Base-by-base conservation (phyloP, 2,329 filamentous ascomycete genomes). In the Aspergillus pseudoglaucus region DNA sequence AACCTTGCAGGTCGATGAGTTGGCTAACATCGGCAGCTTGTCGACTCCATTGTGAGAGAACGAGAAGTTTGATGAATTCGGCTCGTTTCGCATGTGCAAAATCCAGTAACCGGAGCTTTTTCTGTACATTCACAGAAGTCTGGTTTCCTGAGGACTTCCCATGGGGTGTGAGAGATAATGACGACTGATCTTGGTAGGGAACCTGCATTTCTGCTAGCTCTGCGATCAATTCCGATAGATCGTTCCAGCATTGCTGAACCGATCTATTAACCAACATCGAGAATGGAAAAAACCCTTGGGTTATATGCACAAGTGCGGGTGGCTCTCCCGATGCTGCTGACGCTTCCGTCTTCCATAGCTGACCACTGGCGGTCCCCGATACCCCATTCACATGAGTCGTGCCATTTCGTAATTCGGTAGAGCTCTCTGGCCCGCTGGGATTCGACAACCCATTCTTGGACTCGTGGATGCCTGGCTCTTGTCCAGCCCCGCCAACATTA, bases 11-110 rank as follows among this genome's bases (percentile, higher is more conserved):
- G 61, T 97, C 90, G 55, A 97, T 94, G 51, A 97, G 77, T 67
- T 86, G 89, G 71, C 85, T 87, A 57, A 97, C 87, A 57, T 87
- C 82, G 35, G 82, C 78, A 30, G 85, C 83, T 65, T 87, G 85
- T 61, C 87, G 80, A 63, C 87, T 88, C 93, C 93, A 98, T 69
- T 93, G 86, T 1, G 87, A 83, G 42, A 98, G 84, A 18, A 98
- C 89, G 17, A 96, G 76, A 6, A 90, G 81, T 71, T 98, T 97
- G 65, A 95, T 88, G 76, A 94, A 97, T 71, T 88, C 89, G 25
- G 85, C 83, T 61, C 95, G 85, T 60, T 86, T 82, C 18, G 83
- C 80, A 64, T 91, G 85, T 7, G 87, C 83, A 70, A 93, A 95
- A 39, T 87, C 81, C 50, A 95, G 69, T 46, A 96, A 67, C 32